Conservation (phyloP, 768 basidiomycete genomes). For the Candolleomyces aberdarensis region DNA sequence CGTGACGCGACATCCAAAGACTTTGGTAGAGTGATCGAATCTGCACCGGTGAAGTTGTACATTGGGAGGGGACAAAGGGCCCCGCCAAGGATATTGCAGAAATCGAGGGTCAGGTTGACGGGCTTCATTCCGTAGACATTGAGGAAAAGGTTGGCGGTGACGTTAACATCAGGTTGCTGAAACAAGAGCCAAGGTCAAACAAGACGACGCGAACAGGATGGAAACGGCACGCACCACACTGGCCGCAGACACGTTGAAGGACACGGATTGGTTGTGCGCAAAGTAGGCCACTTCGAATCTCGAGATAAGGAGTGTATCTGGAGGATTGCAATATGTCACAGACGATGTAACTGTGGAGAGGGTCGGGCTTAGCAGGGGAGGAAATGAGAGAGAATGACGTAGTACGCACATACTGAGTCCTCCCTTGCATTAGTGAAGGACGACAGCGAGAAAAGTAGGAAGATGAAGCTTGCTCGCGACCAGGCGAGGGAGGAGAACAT, state of each 20-base stretch:
- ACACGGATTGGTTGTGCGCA: constrained; percentile 65
- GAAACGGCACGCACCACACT: constrained; percentile 63
- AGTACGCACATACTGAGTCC: constrained; percentile 57
- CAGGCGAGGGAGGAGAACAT: constrained; percentile 73
- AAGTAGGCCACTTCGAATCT: constrained; percentile 75
- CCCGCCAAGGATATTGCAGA: constrained; percentile 76
- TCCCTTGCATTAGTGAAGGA: constrained; percentile 45
- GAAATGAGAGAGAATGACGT: neutral
- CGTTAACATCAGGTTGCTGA: constrained; percentile 73
- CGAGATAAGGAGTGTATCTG: constrained; percentile 75
- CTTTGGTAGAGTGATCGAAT: constrained; percentile 61
- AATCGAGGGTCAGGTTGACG: constrained; percentile 81
- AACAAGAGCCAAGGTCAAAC: constrained; percentile 13
- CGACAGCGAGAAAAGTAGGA: constrained; percentile 35
- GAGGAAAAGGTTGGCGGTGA: constrained; percentile 76
- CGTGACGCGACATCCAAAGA: constrained; percentile 50
- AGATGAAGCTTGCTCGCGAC: constrained; percentile 55
- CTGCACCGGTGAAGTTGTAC: constrained; percentile 86
- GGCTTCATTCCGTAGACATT: constrained; percentile 87
- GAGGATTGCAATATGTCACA: constrained; percentile 82
- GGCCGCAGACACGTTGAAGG: constrained; percentile 83
- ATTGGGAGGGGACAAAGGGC: constrained; percentile 79
- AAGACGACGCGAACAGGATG: constrained; percentile 6
- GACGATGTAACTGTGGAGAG: constrained; percentile 69
- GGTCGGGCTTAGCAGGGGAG: constrained; percentile 7